These are phyloP conservation scores for Ophiostoma perfectum DNA, from an alignment of 2,329 filamentous ascomycete genomes.

Conservation along the genomic window DNA sequence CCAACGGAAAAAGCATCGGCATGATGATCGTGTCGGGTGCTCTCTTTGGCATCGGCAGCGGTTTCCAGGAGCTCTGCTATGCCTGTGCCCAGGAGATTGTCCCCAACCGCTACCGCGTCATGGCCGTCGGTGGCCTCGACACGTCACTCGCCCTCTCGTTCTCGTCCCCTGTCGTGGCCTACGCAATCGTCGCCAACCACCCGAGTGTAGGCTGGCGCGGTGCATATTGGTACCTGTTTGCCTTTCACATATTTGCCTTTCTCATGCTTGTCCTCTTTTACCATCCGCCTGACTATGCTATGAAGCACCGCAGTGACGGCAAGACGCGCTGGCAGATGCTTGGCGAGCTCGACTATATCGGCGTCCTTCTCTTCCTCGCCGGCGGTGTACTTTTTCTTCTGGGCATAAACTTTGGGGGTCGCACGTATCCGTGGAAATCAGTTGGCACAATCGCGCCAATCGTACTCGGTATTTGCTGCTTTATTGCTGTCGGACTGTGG, in stretches of 20 bases:
- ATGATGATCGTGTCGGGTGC: slow-evolving; percentile 22
- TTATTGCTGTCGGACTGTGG: slow-evolving; percentile 33
- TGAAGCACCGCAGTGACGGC: slow-evolving; percentile 30
- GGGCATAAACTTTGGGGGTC: neutral
- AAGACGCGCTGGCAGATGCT: slow-evolving; percentile 30
- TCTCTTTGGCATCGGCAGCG: slow-evolving; percentile 22
- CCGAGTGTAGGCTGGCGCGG: slow-evolving; percentile 24
- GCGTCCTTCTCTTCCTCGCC: slow-evolving; percentile 30
- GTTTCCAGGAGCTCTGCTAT: slow-evolving; percentile 35
- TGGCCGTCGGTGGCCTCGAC: slow-evolving; percentile 21
- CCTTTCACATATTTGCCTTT: slow-evolving; percentile 28
- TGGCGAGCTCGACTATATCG: slow-evolving; percentile 37
- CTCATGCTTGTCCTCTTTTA: slow-evolving; percentile 32
- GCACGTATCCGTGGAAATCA: neutral
- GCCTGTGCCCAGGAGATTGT: slow-evolving; percentile 22
- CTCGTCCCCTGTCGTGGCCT: neutral
- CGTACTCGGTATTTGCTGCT: slow-evolving; percentile 28
- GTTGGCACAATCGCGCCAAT: slow-evolving; percentile 29
- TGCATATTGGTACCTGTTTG: slow-evolving; percentile 27
- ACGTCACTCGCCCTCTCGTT: slow-evolving; percentile 21
- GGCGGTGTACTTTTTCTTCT: slow-evolving; percentile 23
- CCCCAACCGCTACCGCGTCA: slow-evolving; percentile 23
- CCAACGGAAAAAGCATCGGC: slow-evolving; percentile 20
- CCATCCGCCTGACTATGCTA: slow-evolving; percentile 35
- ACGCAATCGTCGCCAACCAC: slow-evolving; percentile 26